Base-by-base conservation (phyloP, 371 early-diverging fungal species). In the Rhizopus sp. region DNA sequence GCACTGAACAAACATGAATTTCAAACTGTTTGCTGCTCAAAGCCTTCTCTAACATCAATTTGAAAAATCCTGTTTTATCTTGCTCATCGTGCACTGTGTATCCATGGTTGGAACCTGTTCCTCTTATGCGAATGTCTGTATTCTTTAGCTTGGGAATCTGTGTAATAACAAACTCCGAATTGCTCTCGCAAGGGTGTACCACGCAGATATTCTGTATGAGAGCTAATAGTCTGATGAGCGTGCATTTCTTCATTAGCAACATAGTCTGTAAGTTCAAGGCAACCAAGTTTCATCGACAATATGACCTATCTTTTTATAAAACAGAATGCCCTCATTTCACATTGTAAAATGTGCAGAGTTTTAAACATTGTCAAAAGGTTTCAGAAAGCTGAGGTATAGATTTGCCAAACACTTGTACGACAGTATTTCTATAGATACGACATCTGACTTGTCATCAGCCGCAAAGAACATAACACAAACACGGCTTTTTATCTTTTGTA, bases 311-410 rank as follows among this genome's bases (percentile, higher is more conserved):
- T 56, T 56, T 48, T 30, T 56, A 34, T 48, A 56, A 55, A 38
- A 48, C 34, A 35, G 56, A 47, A 7, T 37, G 37, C 33, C 44
- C 49, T 47, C 41, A 13, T 41, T n/a, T 41, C 15, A 17, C 10
- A 42, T n/a, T 15, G 59, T 31, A 61, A 50, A 30, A 50, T 55
- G 4, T 53, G 59, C 3, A 69, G 69, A 10, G 61, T 52, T 9
- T 61, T 52, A 13, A 64, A 57, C 10, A 63, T 62, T n/a, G 49
- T 84, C 16, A 77, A 72, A 38, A 69, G 78, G 17, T 61, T 12
- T 12, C 44, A 15, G 3, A 42, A 12, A n/a, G 7, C 10, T 15
- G 16, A 7, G n/a, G 44, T 17, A 15, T 15, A 42, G 17, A n/a
- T n/a, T 1, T 17, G 7, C 13, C 44, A 42, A 42, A 23, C 23